Percentiles rank a stretch among this genome's conserved stretches.
Evolutionary conservation across 78 protist genomes (phyloP).

Genomic region (Protostelium mycophagum): DNA sequence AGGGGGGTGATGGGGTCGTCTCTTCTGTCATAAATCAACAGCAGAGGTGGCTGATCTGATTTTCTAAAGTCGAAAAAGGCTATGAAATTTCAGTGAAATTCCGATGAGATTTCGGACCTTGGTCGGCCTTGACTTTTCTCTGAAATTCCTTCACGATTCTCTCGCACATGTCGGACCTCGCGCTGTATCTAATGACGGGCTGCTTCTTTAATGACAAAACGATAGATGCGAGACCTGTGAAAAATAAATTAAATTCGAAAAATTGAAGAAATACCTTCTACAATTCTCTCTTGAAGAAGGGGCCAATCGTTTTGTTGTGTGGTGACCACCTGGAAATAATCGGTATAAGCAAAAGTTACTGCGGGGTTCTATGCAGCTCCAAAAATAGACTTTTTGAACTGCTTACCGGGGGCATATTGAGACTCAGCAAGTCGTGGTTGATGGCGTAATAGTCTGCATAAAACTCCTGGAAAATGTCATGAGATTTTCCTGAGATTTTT

Average conservation of each 20-base stretch:
- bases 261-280: conserved; percentile 30
- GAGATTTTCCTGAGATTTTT: conserved; percentile 81
- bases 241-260: neutral
- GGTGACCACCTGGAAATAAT: neutral
- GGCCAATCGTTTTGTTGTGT: neutral
- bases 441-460: conserved; percentile 86
- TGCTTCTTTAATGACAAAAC: conserved; percentile 47
- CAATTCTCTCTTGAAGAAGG: conserved; percentile 5
- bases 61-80: conserved; percentile 69
- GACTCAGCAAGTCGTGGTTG: conserved; percentile 53
- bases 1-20: conserved; percentile 97
- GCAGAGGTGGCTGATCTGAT: conserved; percentile 59
- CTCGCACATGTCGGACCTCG: conserved; percentile 39
- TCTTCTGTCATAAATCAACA: conserved; percentile 88
- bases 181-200: conserved; percentile 36
- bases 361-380: neutral
- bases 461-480: conserved; percentile 80
- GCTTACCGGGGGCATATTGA: conserved; percentile 37
- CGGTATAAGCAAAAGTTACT: neutral
- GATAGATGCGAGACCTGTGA: neutral
- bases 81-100: neutral
- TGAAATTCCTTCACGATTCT: neutral
- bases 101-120: neutral
- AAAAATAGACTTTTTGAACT: conserved; percentile 17
- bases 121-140: neutral